Evolutionary conservation across 2,329 filamentous ascomycete genomes (phyloP), one percentile per base, ranked within the genome.

Genomic region (Kalaharituber pfeilii): DNA sequence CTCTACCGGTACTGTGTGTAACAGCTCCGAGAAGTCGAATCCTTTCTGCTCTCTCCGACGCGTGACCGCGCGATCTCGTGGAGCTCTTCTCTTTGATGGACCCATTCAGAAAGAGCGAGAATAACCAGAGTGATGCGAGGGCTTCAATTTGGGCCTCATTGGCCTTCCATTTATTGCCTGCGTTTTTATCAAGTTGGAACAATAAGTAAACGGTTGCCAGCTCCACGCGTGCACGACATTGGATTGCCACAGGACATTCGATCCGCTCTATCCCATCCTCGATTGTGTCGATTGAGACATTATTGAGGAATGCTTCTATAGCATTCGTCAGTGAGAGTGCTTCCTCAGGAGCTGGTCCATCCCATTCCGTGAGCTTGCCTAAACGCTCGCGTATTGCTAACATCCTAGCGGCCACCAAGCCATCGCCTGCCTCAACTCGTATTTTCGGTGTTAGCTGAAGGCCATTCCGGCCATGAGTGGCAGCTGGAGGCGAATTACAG

Each of bases 121-220:
- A 54, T 9, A 49, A 26, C 52, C 55, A 56, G 33, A 56, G 50
- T 15, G 36, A 56, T 3, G 54, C 22, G 15, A 49, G 30, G 27
- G 55, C 55, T 49, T 56, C 55, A 18, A 56, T 9, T 22, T 56
- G 30, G 2, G 18, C n/a, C 28, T 39, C 39, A 5, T 56, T 28
- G 4, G 28, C 26, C 22, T 18, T 54, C 55, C 55, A 56, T 15
- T 25, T 36, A 5, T 28, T 28, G 5, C 24, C 39, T 9, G 55
- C 53, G 5, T 42, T 47, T 15, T n/a, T 45, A 18, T 30, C 29
- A 8, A 8, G 29, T n/a, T 33, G 8, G 29, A 33, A n/a, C n/a
- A 33, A 8, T 8, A 33, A n/a, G n/a, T 33, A 33, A 8, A 33
- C 29, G n/a, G 29, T 33, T 8, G 29, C 29, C n/a, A 8, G 29